Evolutionary conservation across 1,139 yeast species (phyloP).

Genomic region (Magnusiomyces tetraspermus): DNA sequence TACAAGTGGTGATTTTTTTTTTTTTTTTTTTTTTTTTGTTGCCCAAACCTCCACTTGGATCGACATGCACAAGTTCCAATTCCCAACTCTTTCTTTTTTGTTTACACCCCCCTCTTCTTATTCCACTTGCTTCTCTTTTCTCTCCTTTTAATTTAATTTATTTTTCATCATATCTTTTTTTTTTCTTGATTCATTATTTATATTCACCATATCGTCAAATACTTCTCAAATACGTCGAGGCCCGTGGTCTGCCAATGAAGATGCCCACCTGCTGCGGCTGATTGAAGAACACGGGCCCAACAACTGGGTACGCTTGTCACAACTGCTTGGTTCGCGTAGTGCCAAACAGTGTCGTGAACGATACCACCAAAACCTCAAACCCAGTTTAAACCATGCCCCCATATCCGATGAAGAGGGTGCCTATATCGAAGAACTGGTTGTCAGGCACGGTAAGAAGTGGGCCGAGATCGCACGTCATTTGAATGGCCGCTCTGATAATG

Average conservation of each 20-base stretch:
- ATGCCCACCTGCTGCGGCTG: conserved; percentile 57
- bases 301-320: conserved; percentile 83
- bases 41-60: too few species aligned
- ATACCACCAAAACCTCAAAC: conserved; percentile 85
- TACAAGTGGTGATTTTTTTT: too few species aligned
- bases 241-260: conserved; percentile 88
- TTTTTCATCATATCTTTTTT: too few species aligned
- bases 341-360: conserved; percentile 92
- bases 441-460: conserved; percentile 81
- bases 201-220: not conserved
- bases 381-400: conserved; percentile 70
- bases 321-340: conserved; percentile 62
- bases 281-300: conserved; percentile 72
- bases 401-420: conserved; percentile 79
- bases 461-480: conserved; percentile 87
- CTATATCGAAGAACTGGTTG: conserved; percentile 68
- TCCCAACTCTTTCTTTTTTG: too few species aligned
- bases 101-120: too few species aligned
- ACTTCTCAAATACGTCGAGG: conserved; percentile 43
- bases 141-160: too few species aligned
- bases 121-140: too few species aligned
- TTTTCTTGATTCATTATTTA: too few species aligned
- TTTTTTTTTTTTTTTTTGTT: too few species aligned
- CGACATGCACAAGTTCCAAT: too few species aligned
- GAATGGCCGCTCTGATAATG: conserved; percentile 80